Evolutionary conservation across 2,329 filamentous ascomycete species (phyloP).

Genomic region (Lasiodiplodia gonubiensis): DNA sequence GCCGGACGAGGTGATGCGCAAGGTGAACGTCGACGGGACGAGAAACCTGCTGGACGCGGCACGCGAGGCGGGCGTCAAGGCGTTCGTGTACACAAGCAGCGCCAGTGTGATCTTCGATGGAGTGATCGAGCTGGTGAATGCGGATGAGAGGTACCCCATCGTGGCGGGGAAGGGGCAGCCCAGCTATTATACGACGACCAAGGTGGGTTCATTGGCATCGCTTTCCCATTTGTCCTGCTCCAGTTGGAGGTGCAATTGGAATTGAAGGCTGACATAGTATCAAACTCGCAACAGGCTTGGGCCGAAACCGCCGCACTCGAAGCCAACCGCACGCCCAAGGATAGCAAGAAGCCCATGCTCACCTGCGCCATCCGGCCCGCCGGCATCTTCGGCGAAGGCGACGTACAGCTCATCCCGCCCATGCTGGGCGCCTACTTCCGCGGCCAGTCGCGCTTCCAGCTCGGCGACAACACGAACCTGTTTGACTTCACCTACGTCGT

Average conservation of each 20-base stretch:
- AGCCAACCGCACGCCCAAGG: slow-evolving; percentile 50
- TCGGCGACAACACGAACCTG: slow-evolving; percentile 59
- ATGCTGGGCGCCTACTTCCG: slow-evolving; percentile 53
- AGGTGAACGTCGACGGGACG: slow-evolving; percentile 59
- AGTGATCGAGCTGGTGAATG: slow-evolving; percentile 54
- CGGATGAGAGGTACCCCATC: slow-evolving; percentile 55
- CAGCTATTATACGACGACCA: slow-evolving; percentile 59
- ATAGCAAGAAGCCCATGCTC: slow-evolving; percentile 49
- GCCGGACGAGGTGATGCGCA: slow-evolving; percentile 51
- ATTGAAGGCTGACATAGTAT: slow-evolving; percentile 11
- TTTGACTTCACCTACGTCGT: slow-evolving; percentile 61
- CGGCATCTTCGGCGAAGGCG: slow-evolving; percentile 58
- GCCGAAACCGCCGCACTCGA: slow-evolving; percentile 56
- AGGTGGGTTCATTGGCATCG: slow-evolving; percentile 38
- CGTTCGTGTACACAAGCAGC: slow-evolving; percentile 60
- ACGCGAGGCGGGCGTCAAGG: slow-evolving; percentile 56
- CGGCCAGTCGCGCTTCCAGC: slow-evolving; percentile 57
- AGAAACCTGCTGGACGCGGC: slow-evolving; percentile 55
- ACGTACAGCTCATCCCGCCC: slow-evolving; percentile 54
- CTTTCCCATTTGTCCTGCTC: no score
- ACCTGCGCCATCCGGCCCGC: slow-evolving; percentile 57
- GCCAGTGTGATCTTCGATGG: slow-evolving; percentile 57
- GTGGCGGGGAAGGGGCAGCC: slow-evolving; percentile 54
- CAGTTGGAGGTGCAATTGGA: neutral
- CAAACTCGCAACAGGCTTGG: slow-evolving; percentile 42